phyloP scores from a whole-genome alignment of 2,329 filamentous ascomycete species.

The Stagonosporopsis rhizophila region DNA sequence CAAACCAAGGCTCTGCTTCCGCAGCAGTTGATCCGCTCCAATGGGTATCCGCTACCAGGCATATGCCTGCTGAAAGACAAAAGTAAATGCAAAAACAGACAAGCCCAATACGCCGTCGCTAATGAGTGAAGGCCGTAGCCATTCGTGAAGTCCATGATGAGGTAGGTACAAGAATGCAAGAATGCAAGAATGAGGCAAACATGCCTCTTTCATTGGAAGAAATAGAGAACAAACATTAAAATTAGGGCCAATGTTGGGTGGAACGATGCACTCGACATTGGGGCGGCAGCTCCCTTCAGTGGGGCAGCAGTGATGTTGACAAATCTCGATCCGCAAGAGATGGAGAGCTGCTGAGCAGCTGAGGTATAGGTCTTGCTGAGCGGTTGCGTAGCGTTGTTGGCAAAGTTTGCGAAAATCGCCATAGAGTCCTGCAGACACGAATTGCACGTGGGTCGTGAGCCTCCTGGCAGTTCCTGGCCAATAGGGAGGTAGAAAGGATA shows the following conservation, averaged over 20 bases:
- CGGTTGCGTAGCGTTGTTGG: conserved; percentile 69
- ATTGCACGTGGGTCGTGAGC: conserved; percentile 75
- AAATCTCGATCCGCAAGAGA: conserved; percentile 64
- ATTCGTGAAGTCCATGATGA: conserved; percentile 25
- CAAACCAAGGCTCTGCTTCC: conserved; percentile 18
- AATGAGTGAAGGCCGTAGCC: conserved; percentile 38
- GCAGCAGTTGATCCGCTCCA: conserved; percentile 13
- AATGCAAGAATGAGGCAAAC: conserved; percentile 13
- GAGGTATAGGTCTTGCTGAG: conserved; percentile 72
- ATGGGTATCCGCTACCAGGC: conserved; percentile 31
- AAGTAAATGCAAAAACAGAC: conserved; percentile 23
- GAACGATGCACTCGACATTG: conserved; percentile 30
- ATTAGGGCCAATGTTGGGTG: conserved; percentile 43
- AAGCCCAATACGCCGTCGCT: conserved; percentile 46
- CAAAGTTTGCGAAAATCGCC: conserved; percentile 76
- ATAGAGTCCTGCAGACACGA: conserved; percentile 81
- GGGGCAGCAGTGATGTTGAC: conserved; percentile 59
- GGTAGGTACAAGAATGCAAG: conserved; percentile 34
- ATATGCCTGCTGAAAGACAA: conserved; percentile 7
- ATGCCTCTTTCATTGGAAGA: conserved; percentile 38
- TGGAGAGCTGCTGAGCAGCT: conserved; percentile 77
- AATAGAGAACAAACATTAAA: conserved; percentile 44
- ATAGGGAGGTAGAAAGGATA: conserved; percentile 88
- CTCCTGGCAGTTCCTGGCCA: conserved; percentile 72
- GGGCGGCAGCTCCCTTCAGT: conserved; percentile 39